These are phyloP conservation scores for Hyaloperonospora arabidopsidis DNA, from an alignment of 352 stramenopile genomes.

Conservation along the genomic window DNA sequence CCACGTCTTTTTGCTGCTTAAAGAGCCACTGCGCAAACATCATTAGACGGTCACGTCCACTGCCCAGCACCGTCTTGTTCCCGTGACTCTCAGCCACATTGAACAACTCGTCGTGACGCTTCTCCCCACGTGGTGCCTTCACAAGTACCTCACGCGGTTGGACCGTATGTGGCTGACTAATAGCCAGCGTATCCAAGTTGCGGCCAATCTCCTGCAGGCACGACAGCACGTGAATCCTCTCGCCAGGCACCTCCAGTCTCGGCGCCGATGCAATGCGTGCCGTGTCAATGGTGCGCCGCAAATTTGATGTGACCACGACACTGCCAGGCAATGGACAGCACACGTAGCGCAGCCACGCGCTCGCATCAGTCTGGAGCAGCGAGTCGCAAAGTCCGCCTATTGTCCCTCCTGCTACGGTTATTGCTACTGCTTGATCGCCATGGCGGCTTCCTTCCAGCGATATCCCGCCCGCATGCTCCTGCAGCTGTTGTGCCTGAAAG, in stretches of 20 bases:
- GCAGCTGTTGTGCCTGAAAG: conserved; percentile 51
- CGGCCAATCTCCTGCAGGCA: conserved; percentile 78
- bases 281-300: conserved; percentile 73
- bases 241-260: conserved; percentile 37
- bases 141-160: conserved; percentile 26
- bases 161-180: conserved; percentile 45
- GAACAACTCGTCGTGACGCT: conserved; percentile 59
- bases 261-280: conserved; percentile 64
- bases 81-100: conserved; percentile 69
- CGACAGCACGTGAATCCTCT: conserved; percentile 78
- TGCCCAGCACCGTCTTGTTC: conserved; percentile 69
- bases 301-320: conserved; percentile 64
- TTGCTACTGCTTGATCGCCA: neutral
- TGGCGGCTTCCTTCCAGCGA: conserved; percentile 7
- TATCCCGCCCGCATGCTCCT: conserved; percentile 33
- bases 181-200: conserved; percentile 80
- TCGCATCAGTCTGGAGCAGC: conserved; percentile 16
- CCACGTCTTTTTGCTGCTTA: conserved; percentile 40
- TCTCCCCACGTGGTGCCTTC: conserved; percentile 27
- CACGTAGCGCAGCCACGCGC: conserved; percentile 40
- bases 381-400: conserved; percentile 5
- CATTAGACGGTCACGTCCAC: conserved; percentile 44
- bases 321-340: conserved; percentile 39
- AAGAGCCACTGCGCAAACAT: conserved; percentile 68
- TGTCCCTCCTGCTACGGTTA: neutral